Percentiles rank a stretch among this genome's conserved stretches.
Evolutionary conservation across 2,329 filamentous ascomycete genomes (phyloP).

Genomic region (Alternaria triticina): DNA sequence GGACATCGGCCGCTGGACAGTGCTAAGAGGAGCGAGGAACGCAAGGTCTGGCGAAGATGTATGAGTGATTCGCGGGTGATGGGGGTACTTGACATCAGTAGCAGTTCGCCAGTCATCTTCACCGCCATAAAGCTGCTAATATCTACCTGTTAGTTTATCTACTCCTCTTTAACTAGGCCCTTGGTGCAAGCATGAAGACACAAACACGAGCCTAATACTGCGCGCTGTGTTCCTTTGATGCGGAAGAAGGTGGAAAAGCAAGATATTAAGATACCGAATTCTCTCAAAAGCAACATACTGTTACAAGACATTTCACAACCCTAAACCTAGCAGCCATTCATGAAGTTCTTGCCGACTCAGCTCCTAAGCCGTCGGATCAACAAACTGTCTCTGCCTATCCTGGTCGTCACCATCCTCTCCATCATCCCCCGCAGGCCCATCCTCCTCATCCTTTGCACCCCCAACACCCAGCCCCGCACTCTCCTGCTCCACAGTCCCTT

Average conservation of each 20-base stretch:
- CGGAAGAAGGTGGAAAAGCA: background rate
- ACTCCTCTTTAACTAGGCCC: background rate
- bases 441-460: background rate
- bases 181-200: background rate
- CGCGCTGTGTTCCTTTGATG: background rate
- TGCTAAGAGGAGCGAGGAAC: background rate
- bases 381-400: background rate
- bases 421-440: background rate
- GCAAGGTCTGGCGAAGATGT: background rate
- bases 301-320: background rate
- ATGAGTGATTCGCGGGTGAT: background rate
- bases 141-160: background rate
- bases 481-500: background rate
- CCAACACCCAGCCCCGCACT: background rate
- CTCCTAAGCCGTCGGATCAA: background rate
- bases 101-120: background rate
- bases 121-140: background rate
- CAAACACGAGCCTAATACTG: background rate
- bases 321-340: background rate
- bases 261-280: background rate
- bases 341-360: background rate
- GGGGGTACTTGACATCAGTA: background rate
- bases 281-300: fast-evolving
- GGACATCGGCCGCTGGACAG: background rate
- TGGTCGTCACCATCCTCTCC: background rate